phyloP scores from a whole-genome alignment of 345 rosid species.

The Turritis glabra region DNA sequence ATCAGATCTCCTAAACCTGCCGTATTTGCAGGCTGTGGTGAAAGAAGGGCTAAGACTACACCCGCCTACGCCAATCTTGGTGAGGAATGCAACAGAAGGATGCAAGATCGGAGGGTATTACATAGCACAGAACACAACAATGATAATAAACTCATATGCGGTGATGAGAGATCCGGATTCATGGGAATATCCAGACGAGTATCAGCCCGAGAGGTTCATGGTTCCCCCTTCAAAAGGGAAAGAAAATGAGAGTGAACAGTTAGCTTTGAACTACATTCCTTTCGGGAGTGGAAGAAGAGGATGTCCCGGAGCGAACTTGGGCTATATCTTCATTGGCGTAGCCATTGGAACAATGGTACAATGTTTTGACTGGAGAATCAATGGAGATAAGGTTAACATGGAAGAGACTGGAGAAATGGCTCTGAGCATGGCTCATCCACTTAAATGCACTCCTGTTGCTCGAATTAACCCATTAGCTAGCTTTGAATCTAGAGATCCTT shows the following conservation, averaged over 20 bases:
- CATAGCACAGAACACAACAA: constrained; percentile 33
- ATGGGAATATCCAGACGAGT: constrained; percentile 40
- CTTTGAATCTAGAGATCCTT: constrained; percentile 10
- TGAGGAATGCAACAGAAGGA: constrained; percentile 23
- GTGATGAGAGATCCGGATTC: constrained; percentile 43
- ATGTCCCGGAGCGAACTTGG: constrained; percentile 37
- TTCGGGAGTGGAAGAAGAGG: constrained; percentile 44
- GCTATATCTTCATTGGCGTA: constrained; percentile 21
- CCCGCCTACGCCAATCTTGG: constrained; percentile 29
- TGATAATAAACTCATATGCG: constrained; percentile 38
- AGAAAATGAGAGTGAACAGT: constrained; percentile 15
- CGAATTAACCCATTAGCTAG: constrained; percentile 33
- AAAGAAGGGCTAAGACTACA: constrained; percentile 44
- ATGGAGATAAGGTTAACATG: constrained; percentile 33
- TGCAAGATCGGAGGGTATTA: constrained; percentile 41
- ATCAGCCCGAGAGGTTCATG: constrained; percentile 42
- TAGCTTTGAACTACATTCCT: constrained; percentile 34
- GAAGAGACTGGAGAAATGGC: constrained; percentile 36
- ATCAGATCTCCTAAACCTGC: constrained; percentile 32
- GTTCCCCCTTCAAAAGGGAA: constrained; percentile 11
- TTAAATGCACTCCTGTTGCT: constrained; percentile 36
- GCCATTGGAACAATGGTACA: constrained; percentile 38
- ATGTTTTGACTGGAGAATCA: constrained; percentile 39
- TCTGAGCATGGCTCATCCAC: constrained; percentile 40
- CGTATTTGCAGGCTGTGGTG: constrained; percentile 39